Evolutionary conservation across 345 rosid genomes (phyloP), one percentile per base, ranked within the genome.

Genomic region (Ceriops decandra): DNA sequence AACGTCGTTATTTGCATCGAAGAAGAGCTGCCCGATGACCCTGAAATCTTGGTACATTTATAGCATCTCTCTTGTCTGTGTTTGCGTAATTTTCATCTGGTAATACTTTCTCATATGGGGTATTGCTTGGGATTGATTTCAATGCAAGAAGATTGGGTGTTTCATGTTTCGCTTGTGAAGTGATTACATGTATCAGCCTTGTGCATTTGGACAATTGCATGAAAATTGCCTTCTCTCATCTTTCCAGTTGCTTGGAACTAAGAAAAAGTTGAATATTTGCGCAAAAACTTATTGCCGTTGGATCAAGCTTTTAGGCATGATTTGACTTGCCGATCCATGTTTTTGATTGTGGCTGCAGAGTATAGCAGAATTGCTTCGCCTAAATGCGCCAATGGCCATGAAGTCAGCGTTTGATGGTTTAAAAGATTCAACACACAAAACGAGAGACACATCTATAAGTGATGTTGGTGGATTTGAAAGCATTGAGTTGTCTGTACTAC

Each of bases 301-400:
- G 47, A 42, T 11, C 58, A 54, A n/a, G 30, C 15, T 26, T 2
- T 54, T n/a, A 56, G 28, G 30, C 30, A 56, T 56, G 26, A 5
- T 56, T 22, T 5, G 16, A 56, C 28, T 56, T 8, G 26, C 59
- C 24, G 59, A 21, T 22, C 10, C 49, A 13, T 13, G 13, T 22
- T 24, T 56, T 10, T 22, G 5, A 10, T 22, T 62, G 15, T 4
- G 61, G 30, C 59, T 21, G 67, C 81, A 95, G 99, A 85, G 84
- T 81, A 86, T 88, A 76, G 92, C 92, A n/a, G 98, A 95, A 69
- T 72, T 87, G 81, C 91, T 95, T 69, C 84, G 89, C 32, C 87
- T 90, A 11, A 83, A 91, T 84, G 99, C 85, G 9, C 96, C 99
- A 21, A 84, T 75, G 86, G 90, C 93, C 46, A 86, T 87, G 93